Base-by-base conservation (phyloP, 306 rosid genomes). In the Mimosa pudica region DNA sequence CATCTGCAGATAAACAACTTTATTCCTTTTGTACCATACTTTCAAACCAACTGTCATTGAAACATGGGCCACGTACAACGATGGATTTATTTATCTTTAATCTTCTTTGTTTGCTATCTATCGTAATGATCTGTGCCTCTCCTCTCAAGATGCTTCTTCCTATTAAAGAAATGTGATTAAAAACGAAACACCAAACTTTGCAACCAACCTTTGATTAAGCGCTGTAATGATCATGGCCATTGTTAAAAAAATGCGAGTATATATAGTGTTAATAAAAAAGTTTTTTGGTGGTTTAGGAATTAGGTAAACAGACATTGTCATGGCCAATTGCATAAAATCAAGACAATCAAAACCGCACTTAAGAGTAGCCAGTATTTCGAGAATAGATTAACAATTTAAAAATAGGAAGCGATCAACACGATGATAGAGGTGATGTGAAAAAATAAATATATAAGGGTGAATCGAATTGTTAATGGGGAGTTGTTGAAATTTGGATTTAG, bases 401-500 rank as follows among this genome's bases (percentile, higher is more conserved):
- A 11, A 36, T 47, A 57, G 36, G 30, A 74, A 44, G 71, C n/a
- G 13, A 48, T 20, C 42, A 62, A 17, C 0, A 55, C 11, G 52
- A 48, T 48, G 11, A 48, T 48, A 14, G 52, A 48, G 52, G 4
- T 47, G 52, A 48, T 48, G 14, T 52, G 58, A 51, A 38, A 38
- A 38, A 38, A 38, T n/a, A 38, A 38, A 38, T 51, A 4, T 51
- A n/a, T n/a, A n/a, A n/a, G 51, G 45, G 51, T 10, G 73, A 66
- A 67, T 47, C 73, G 45, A 54, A 42, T 69, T 38, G 42, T 38
- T 10, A 69, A 49, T 74, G 65, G 5, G 2, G 14, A 77, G 74
- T 46, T 2, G 85, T 86, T 81, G 83, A 3, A 63, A 73, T 6
- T 8, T 63, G 17, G 76, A 70, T 55, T 46, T 32, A 66, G 9